Percentiles rank a stretch among this genome's conserved stretches.
Conservation (phyloP, 306 rosid genomes). For the Fragaria vesca region DNA sequence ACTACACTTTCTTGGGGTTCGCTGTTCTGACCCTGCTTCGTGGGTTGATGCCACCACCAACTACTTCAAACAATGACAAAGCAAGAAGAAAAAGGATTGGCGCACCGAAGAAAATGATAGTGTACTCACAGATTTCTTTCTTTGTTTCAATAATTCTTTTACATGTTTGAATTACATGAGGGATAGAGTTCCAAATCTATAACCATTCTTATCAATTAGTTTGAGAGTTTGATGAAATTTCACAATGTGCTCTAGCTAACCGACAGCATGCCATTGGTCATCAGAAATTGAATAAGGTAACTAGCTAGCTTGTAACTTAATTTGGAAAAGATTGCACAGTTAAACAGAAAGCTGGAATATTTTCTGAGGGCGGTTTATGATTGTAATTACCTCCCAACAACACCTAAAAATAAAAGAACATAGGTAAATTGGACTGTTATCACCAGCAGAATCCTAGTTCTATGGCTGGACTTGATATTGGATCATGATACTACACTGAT, state of each 20-base stretch:
- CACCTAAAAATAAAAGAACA: too few relatives aligned
- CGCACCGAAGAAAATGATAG: background rate
- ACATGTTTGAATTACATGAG: background rate
- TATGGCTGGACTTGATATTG: background rate
- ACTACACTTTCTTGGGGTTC: conserved; percentile 40
- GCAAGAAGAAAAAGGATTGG: conserved; percentile 38
- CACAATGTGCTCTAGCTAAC: too few relatives aligned
- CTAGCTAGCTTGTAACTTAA: too few relatives aligned
- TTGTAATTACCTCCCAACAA: background rate
- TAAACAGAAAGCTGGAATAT: too few relatives aligned
- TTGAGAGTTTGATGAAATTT: background rate
- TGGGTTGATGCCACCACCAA: conserved; percentile 38
- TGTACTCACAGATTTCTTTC: background rate
- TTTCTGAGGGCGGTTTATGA: background rate
- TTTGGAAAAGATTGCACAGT: too few relatives aligned
- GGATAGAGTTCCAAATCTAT: background rate
- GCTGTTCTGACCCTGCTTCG: conserved; percentile 44
- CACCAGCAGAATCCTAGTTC: background rate
- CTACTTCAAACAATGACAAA: conserved; percentile 27
- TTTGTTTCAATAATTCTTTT: too few relatives aligned
- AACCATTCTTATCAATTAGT: background rate
- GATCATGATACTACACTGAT: background rate
- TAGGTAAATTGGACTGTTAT: background rate
- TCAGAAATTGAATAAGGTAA: too few relatives aligned
- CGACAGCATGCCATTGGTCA: too few relatives aligned